phyloP scores from a whole-genome alignment of 1,139 yeast genomes.

The Pichia sp. region DNA sequence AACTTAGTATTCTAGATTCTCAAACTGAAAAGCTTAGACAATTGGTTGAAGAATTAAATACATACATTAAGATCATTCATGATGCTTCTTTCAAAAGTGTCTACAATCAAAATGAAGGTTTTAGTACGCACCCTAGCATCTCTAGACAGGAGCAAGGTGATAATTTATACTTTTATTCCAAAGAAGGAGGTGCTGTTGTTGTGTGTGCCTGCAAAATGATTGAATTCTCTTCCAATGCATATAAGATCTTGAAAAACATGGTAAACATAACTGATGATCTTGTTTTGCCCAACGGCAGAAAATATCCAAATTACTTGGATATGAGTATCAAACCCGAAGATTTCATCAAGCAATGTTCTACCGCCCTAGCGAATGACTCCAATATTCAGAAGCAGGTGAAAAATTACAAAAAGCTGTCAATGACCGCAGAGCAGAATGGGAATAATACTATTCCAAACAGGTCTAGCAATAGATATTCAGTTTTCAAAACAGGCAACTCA shows the following conservation, averaged over 20 bases:
- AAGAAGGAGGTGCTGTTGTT: slow-evolving; percentile 63
- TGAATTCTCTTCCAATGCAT: slow-evolving; percentile 45
- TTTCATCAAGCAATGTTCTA: slow-evolving; percentile 60
- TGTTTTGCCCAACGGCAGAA: slow-evolving; percentile 57
- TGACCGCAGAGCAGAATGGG: neutral
- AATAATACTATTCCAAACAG: neutral
- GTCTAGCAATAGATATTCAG: slow-evolving; percentile 47
- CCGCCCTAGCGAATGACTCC: slow-evolving; percentile 51
- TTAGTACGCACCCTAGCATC: neutral
- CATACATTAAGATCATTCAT: slow-evolving; percentile 59
- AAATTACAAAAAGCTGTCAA: slow-evolving; percentile 15
- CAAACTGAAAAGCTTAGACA: slow-evolving; percentile 35
- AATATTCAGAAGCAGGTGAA: slow-evolving; percentile 29
- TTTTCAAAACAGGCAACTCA: slow-evolving; percentile 55
- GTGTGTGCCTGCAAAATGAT: slow-evolving; percentile 63
- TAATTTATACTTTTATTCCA: slow-evolving; percentile 49
- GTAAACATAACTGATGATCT: slow-evolving; percentile 65
- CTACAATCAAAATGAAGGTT: slow-evolving; percentile 14
- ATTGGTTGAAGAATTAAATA: slow-evolving; percentile 60
- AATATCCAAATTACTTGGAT: slow-evolving; percentile 65
- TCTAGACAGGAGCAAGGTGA: neutral
- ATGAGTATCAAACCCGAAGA: slow-evolving; percentile 57
- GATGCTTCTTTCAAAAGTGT: slow-evolving; percentile 24
- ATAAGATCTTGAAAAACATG: slow-evolving; percentile 32
- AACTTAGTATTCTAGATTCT: slow-evolving; percentile 22